Conservation (phyloP, 2,329 filamentous ascomycete species). For the Aspergillus japonicus region DNA sequence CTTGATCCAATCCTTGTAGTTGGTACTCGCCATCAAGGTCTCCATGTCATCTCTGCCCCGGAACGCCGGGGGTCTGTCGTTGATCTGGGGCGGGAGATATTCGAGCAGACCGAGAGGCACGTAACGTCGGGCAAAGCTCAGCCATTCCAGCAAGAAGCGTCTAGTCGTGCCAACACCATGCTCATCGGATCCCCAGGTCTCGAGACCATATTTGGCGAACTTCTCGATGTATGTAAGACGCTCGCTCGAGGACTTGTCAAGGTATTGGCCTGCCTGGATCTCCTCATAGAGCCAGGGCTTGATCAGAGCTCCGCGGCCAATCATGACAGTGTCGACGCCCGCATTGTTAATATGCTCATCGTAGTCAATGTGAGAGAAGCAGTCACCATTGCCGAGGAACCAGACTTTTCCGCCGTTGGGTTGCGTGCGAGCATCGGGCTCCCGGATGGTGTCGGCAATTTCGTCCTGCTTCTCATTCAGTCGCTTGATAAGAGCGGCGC, state of each 20-base stretch:
- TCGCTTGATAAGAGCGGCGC: slow-evolving; percentile 76
- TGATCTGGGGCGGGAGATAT: slow-evolving; percentile 79
- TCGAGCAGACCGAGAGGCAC: slow-evolving; percentile 87
- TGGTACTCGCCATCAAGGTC: slow-evolving; percentile 83
- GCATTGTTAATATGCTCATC: slow-evolving; percentile 72
- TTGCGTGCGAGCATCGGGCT: slow-evolving; percentile 72
- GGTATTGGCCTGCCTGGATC: slow-evolving; percentile 84
- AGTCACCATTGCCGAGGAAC: slow-evolving; percentile 96
- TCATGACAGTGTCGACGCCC: slow-evolving; percentile 90
- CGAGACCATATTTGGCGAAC: slow-evolving; percentile 85
- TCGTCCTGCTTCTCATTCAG: slow-evolving; percentile 69
- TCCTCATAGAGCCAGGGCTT: slow-evolving; percentile 99
- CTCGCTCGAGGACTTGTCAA: slow-evolving; percentile 90
- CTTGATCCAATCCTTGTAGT: slow-evolving; percentile 98
- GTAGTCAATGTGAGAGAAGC: slow-evolving; percentile 90
- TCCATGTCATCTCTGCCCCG: slow-evolving; percentile 85
- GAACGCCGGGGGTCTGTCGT: slow-evolving; percentile 84
- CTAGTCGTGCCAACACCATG: slow-evolving; percentile 86
- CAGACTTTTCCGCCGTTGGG: slow-evolving; percentile 72
- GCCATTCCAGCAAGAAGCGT: slow-evolving; percentile 90
- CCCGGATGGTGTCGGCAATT: slow-evolving; percentile 71
- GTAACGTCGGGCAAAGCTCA: slow-evolving; percentile 91
- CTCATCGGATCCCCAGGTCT: slow-evolving; percentile 95
- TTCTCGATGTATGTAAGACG: slow-evolving; percentile 82
- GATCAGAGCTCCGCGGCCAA: slow-evolving; percentile 90